phyloP scores from a whole-genome alignment of 495 filamentous ascomycete species.

The Annulohypoxylon stygium region DNA sequence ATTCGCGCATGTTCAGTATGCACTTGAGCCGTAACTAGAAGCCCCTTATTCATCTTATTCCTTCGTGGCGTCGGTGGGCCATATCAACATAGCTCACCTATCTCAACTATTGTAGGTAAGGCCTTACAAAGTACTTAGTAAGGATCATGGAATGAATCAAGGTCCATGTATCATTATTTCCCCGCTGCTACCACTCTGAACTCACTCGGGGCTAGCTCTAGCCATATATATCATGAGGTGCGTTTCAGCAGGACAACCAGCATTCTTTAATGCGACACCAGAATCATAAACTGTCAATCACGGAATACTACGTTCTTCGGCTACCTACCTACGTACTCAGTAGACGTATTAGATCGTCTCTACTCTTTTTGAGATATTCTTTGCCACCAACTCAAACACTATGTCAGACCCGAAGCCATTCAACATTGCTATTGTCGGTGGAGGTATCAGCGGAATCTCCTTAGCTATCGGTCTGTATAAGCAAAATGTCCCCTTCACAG shows the following conservation, averaged over 20 bases:
- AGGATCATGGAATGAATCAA: constrained; percentile 13
- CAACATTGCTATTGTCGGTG: constrained; percentile 66
- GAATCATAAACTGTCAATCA: neutral
- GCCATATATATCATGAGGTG: neutral
- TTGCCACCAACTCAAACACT: neutral
- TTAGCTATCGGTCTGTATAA: constrained; percentile 62
- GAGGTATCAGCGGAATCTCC: constrained; percentile 66
- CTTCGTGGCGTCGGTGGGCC: neutral
- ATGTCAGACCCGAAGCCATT: constrained; percentile 46
- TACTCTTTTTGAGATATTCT: neutral
- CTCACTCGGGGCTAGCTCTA: neutral
- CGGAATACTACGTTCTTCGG: neutral
- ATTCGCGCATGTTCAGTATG: neutral
- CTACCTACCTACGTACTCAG: no score
- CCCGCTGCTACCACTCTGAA: neutral
- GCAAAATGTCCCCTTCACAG: constrained; percentile 57
- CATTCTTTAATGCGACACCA: neutral
- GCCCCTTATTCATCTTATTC: neutral
- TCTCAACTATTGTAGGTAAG: neutral
- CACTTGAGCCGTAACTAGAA: neutral
- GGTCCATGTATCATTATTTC: constrained; percentile 11
- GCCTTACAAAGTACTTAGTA: constrained; percentile 20
- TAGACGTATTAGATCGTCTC: neutral
- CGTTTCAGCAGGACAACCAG: constrained; percentile 3
- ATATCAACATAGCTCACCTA: neutral